A percentile compares a stretch with the other conserved stretches of the same genome.
Conservation (phyloP, 345 rosid genomes). For the Melaleuca alternifolia region DNA sequence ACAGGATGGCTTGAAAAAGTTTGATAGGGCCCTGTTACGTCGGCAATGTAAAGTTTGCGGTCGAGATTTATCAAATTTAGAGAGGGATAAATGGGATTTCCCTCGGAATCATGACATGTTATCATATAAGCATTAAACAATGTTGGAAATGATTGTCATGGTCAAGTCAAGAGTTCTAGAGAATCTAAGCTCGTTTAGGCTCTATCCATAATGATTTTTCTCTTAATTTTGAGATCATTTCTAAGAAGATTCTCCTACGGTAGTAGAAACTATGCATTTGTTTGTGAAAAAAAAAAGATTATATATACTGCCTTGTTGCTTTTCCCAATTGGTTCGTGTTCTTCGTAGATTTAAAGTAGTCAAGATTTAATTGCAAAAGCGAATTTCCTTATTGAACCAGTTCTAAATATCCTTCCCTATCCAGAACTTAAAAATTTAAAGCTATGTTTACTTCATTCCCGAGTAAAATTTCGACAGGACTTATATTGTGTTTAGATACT, state of each 20-base stretch:
- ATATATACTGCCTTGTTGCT: neutral
- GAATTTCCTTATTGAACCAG: neutral
- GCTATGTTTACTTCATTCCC: neutral
- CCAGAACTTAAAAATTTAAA: neutral
- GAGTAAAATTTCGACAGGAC: neutral
- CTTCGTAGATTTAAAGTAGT: neutral
- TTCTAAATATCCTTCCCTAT: neutral
- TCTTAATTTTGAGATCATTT: neutral
- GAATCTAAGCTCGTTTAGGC: neutral
- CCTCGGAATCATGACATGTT: neutral
- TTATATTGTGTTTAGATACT: rapidly evolving
- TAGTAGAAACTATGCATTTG: neutral
- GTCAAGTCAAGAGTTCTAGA: neutral
- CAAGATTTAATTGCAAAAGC: neutral
- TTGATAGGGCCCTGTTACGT: neutral
- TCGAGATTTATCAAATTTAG: neutral
- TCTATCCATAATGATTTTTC: neutral
- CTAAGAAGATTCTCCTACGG: neutral
- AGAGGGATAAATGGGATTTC: neutral
- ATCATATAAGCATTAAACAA: neutral
- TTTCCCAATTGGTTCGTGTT: neutral
- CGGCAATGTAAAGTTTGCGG: neutral
- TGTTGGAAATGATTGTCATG: neutral
- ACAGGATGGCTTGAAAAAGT: neutral
- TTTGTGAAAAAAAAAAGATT: neutral